Evolutionary conservation across 306 rosid species (phyloP), one percentile per base, ranked within the genome.

Genomic region (Acacia melanoxylon): DNA sequence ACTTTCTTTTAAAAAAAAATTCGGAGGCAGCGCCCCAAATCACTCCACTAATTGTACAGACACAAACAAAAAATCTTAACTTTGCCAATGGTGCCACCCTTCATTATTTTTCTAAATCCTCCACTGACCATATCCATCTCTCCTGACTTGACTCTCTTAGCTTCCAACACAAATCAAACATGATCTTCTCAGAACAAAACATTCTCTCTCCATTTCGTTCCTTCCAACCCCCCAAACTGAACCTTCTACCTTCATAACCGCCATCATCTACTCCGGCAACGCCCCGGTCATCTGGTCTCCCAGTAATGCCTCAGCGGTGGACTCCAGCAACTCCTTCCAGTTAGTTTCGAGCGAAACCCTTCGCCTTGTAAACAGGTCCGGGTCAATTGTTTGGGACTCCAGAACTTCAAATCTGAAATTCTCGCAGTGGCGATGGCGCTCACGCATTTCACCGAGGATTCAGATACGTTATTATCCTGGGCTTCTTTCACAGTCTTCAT

Each of bases 261-360:
- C 91, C 83, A 83, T 94, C 31, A 37, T 45, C 52, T 89, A 75
- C 87, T 13, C 87, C 66, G 95, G 91, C 59, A 89, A 87, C 16
- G 17, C 72, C 25, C 93, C 92, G 31, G 48, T 89, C 56, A 75
- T 94, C 58, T 94, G 98, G 98, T 87, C 97, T 8, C 90, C 91
- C 24, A 88, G 85, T 5, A 19, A 79, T 14, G 83, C 78, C 16
- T 4, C 61, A 16, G 0, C 86, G 19, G 92, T 94, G 0, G 97
- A 94, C 83, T 81, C 92, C 59, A 81, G 46, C 0, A 91, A 88
- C 2, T 71, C 90, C 51, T 75, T 94, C 73, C 89, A 68, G 6
- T 92, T 94, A 81, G 84, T 80, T 48, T 16, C 82, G 25, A 66
- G 85, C 14, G 95, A 97, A 20, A 14, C 54, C 65, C 98, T 94